Conservation (phyloP, 768 basidiomycete species). For the Panaeolus cyanescens region DNA sequence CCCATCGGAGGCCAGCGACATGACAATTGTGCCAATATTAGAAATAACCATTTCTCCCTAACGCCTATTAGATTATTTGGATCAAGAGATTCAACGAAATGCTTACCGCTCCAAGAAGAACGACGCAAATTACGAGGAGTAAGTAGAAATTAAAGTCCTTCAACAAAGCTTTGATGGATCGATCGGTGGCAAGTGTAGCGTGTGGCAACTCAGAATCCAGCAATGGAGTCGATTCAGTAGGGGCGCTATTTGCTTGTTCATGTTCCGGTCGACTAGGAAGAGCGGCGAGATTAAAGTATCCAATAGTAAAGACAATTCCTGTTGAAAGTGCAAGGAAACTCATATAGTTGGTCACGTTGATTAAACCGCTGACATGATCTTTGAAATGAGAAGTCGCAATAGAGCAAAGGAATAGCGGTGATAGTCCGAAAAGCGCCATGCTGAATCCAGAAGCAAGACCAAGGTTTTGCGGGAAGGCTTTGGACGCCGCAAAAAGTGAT, state of each 20-base stretch:
- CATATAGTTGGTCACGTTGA: slow-evolving; percentile 50
- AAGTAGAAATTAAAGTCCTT: slow-evolving; percentile 65
- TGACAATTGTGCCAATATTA: slow-evolving; percentile 76
- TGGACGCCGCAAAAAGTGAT: slow-evolving; percentile 73
- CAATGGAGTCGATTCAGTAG: slow-evolving; percentile 37
- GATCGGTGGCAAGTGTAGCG: not conserved
- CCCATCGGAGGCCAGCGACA: slow-evolving; percentile 49
- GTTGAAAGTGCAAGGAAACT: slow-evolving; percentile 57
- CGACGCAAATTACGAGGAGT: slow-evolving; percentile 49
- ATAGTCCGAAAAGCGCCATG: slow-evolving; percentile 80
- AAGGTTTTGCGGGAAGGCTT: slow-evolving; percentile 63
- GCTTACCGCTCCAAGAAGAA: slow-evolving; percentile 73
- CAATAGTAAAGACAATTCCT: slow-evolving; percentile 53
- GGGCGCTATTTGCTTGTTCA: not conserved
- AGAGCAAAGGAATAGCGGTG: slow-evolving; percentile 71
- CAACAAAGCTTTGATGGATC: slow-evolving; percentile 35
- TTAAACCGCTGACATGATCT: slow-evolving; percentile 38
- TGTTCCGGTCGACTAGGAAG: not conserved
- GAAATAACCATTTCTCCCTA: slow-evolving; percentile 84
- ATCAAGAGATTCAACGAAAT: not conserved
- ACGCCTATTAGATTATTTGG: not conserved
- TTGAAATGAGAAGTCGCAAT: slow-evolving; percentile 68
- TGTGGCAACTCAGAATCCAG: slow-evolving; percentile 12
- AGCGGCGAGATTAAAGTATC: slow-evolving; percentile 42
- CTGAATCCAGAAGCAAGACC: slow-evolving; percentile 68